phyloP scores from a whole-genome alignment of 2,329 filamentous ascomycete species.

The Exserohilum turcica region DNA sequence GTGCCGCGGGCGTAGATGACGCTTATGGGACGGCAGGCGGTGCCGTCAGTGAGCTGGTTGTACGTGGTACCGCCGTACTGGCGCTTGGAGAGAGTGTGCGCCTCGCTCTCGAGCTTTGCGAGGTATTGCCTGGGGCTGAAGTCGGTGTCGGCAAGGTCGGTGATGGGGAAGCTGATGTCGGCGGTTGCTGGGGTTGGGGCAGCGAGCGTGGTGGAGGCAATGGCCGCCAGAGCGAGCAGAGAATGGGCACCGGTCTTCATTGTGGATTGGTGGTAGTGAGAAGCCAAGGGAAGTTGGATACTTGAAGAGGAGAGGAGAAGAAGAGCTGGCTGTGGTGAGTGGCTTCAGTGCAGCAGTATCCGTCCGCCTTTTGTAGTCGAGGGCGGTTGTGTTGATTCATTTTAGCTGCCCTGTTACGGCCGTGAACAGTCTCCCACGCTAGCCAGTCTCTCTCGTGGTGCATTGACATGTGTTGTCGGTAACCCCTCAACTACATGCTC shows the following conservation, averaged over 20 bases:
- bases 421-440: not conserved
- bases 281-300: not conserved
- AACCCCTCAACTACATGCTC: not conserved
- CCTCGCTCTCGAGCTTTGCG: conserved; percentile 24
- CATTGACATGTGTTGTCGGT: conserved; percentile 6
- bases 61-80: conserved; percentile 33
- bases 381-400: not conserved
- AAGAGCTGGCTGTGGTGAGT: conserved; percentile 1
- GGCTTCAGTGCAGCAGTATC: not conserved
- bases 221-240: conserved; percentile 23
- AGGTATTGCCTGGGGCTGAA: conserved; percentile 35
- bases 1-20: conserved; percentile 63
- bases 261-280: conserved; percentile 4
- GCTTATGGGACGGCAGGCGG: conserved; percentile 54
- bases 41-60: conserved; percentile 40
- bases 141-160: conserved; percentile 29
- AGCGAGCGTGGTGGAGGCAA: conserved; percentile 22
- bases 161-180: conserved; percentile 33
- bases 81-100: conserved; percentile 22
- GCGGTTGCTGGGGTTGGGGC: conserved; percentile 23
- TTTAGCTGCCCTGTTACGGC: not conserved
- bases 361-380: conserved; percentile 13
- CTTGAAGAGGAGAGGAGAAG: not conserved
- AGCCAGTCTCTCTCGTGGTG: conserved; percentile 1
- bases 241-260: conserved; percentile 28